A percentile compares a stretch with the other conserved stretches of the same genome.
Conservation (phyloP, 2,329 filamentous ascomycete genomes). For the Alternaria ventricosa region DNA sequence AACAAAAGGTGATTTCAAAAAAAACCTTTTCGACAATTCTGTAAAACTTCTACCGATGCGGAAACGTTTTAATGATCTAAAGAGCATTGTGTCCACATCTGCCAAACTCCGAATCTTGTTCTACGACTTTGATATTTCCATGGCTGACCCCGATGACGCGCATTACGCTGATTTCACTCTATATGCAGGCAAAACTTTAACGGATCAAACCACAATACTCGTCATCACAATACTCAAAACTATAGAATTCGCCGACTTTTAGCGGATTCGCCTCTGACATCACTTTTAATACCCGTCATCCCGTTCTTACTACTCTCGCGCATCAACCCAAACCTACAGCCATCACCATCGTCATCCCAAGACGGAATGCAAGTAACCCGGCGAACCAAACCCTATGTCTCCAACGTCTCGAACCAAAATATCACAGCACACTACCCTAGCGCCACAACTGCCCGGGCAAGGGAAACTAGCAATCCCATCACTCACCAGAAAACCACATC, state of each 20-base stretch:
- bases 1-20: too few species aligned
- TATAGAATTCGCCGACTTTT: neutral
- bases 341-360: neutral
- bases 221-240: neutral
- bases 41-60: too few species aligned
- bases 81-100: fast-evolving
- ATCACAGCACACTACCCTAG: neutral
- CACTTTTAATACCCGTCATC: neutral
- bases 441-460: neutral
- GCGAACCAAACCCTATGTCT: neutral
- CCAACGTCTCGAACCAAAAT: neutral
- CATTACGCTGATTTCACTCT: too few species aligned
- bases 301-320: neutral
- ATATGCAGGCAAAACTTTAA: too few species aligned
- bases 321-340: neutral
- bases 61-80: neutral
- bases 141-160: too few species aligned
- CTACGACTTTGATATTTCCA: too few species aligned
- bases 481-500: neutral
- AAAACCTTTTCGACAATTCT: too few species aligned
- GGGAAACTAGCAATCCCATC: neutral
- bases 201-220: neutral
- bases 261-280: neutral
- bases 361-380: neutral
- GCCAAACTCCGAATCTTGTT: too few species aligned